These are phyloP conservation scores for Metarhizium robertsii DNA, from an alignment of 2,329 filamentous ascomycete species.

Conservation along the genomic window DNA sequence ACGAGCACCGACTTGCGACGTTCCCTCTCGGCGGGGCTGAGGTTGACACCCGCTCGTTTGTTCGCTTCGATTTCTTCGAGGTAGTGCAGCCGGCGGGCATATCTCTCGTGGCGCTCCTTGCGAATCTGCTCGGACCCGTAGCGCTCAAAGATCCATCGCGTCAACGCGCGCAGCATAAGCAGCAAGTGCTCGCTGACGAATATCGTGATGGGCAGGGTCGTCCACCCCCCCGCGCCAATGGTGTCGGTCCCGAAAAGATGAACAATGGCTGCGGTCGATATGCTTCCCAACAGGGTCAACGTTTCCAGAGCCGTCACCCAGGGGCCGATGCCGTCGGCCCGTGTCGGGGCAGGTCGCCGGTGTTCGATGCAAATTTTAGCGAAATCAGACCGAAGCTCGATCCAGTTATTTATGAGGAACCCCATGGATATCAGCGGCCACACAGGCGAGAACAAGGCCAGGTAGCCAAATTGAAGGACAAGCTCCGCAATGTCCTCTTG, in stretches of 20 bases:
- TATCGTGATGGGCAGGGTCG: slow-evolving; percentile 58
- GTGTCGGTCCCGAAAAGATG: slow-evolving; percentile 59
- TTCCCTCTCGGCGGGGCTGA: slow-evolving; percentile 26
- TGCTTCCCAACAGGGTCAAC: slow-evolving; percentile 62
- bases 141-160: slow-evolving; percentile 25
- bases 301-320: slow-evolving; percentile 62
- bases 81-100: slow-evolving; percentile 25
- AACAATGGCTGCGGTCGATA: slow-evolving; percentile 63
- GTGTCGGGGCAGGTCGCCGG: slow-evolving; percentile 58
- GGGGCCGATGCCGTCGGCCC: slow-evolving; percentile 65
- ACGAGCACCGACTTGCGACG: slow-evolving; percentile 27
- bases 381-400: slow-evolving; percentile 68
- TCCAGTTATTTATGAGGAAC: slow-evolving; percentile 68
- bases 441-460: slow-evolving; percentile 63
- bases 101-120: slow-evolving; percentile 28
- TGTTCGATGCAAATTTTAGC: slow-evolving; percentile 69
- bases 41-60: slow-evolving; percentile 21
- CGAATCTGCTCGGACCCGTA: slow-evolving; percentile 31
- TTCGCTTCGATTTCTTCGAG: slow-evolving; percentile 31
- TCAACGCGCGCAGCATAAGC: slow-evolving; percentile 43
- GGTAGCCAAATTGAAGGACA: slow-evolving; percentile 64
- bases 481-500: slow-evolving; percentile 66
- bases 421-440: slow-evolving; percentile 67
- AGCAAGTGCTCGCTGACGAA: slow-evolving; percentile 68
- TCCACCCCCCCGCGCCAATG: slow-evolving; percentile 46